Conservation (phyloP, 2,329 filamentous ascomycete genomes). For the Claviceps maximensis region DNA sequence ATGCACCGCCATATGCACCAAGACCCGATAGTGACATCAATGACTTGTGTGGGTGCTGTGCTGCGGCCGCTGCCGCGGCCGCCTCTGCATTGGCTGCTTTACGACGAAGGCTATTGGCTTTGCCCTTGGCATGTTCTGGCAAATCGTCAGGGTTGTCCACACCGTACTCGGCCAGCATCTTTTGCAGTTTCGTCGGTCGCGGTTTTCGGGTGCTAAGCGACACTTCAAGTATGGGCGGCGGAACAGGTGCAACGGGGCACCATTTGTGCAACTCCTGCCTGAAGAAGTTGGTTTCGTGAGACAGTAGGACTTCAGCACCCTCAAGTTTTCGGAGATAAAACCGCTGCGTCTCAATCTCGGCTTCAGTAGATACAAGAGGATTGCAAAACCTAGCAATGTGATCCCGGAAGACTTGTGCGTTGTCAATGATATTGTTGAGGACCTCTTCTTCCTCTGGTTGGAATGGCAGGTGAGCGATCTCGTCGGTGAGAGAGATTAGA, state of each 20-base stretch:
- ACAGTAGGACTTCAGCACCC: slow-evolving; percentile 82
- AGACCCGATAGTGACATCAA: slow-evolving; percentile 10
- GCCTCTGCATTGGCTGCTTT: slow-evolving; percentile 52
- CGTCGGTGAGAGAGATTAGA: slow-evolving; percentile 68
- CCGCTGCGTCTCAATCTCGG: slow-evolving; percentile 77
- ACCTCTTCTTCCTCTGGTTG: slow-evolving; percentile 91
- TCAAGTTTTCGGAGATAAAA: slow-evolving; percentile 97
- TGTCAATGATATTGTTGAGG: slow-evolving; percentile 72
- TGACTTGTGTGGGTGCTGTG: slow-evolving; percentile 10
- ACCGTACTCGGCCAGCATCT: slow-evolving; percentile 77
- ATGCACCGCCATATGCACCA: slow-evolving; percentile 13
- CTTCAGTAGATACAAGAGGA: slow-evolving; percentile 64
- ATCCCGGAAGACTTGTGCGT: slow-evolving; percentile 70
- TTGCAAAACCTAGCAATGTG: slow-evolving; percentile 74
- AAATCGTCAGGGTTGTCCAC: slow-evolving; percentile 85
- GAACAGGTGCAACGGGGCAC: slow-evolving; percentile 74
- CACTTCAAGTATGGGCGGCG: slow-evolving; percentile 74
- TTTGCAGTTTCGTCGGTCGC: slow-evolving; percentile 90
- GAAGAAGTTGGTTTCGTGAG: slow-evolving; percentile 95
- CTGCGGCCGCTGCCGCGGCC: slow-evolving; percentile 32
- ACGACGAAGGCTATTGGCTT: slow-evolving; percentile 59
- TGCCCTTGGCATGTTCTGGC: slow-evolving; percentile 68
- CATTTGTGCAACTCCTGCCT: slow-evolving; percentile 90
- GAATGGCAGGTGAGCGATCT: slow-evolving; percentile 71
- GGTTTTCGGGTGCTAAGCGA: slow-evolving; percentile 92